Conservation (phyloP, 805 yeast species). For the Saturnispora kantuleensis region DNA sequence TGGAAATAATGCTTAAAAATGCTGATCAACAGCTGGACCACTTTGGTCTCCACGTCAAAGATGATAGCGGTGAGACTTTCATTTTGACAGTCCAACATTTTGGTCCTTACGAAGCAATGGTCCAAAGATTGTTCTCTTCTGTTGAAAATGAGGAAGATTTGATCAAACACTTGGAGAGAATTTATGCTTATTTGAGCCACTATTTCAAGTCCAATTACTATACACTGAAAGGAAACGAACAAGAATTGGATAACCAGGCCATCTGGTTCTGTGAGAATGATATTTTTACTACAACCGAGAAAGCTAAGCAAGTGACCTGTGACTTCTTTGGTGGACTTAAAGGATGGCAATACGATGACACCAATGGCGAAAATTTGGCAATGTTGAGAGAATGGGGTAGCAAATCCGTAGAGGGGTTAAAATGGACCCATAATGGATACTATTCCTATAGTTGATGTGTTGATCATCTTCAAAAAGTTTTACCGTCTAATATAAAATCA, state of each 20-base stretch:
- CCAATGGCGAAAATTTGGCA: constrained; percentile 1
- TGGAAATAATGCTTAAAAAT: neutral
- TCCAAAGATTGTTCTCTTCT: neutral
- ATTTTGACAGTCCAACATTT: neutral
- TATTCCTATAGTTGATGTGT: neutral
- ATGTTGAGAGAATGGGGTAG: constrained; percentile 1
- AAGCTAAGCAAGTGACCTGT: neutral
- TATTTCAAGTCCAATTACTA: constrained; percentile 1
- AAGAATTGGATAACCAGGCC: neutral
- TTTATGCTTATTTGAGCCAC: constrained; percentile 1
- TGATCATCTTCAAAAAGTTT: too few species aligned
- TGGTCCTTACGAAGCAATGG: constrained; percentile 2
- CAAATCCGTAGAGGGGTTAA: neutral
- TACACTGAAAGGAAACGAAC: neutral
- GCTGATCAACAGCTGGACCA: neutral
- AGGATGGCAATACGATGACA: constrained; percentile 1
- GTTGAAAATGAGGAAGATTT: neutral
- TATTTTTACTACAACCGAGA: neutral
- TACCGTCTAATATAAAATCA: too few species aligned
- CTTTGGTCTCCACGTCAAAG: constrained; percentile 1
- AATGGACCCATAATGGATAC: constrained; percentile 2
- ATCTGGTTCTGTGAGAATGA: neutral
- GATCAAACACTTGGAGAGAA: neutral
- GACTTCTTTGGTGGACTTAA: neutral
- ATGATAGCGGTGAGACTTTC: neutral